A percentile compares a stretch with the other conserved stretches of the same genome.
These are phyloP conservation scores for Pseudogymnoascus sp. DNA, from an alignment of 2,329 filamentous ascomycete species.

Conservation along the genomic window DNA sequence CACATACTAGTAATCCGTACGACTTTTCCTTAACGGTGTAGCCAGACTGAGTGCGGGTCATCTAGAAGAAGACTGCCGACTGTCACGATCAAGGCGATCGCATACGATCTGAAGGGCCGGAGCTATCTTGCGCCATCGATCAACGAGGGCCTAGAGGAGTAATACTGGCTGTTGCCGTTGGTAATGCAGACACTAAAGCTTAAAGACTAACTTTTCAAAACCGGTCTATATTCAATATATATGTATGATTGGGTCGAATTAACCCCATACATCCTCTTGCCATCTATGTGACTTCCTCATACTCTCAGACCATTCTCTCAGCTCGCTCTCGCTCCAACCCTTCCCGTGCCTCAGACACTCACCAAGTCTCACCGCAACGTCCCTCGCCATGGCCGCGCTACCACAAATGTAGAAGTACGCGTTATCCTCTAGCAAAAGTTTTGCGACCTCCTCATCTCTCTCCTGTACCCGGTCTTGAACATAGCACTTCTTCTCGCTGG, in stretches of 20 bases:
- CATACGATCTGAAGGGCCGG: too few species aligned
- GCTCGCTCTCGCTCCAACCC: slow-evolving; percentile 33
- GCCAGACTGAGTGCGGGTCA: too few species aligned
- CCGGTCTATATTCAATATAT: neutral
- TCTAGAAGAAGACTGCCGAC: too few species aligned
- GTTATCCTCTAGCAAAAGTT: slow-evolving; percentile 24
- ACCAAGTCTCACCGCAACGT: slow-evolving; percentile 35
- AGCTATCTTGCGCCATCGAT: too few species aligned
- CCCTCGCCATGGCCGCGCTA: slow-evolving; percentile 36
- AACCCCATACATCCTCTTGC: slow-evolving; percentile 48
- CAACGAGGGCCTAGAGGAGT: too few species aligned
- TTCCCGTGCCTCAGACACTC: slow-evolving; percentile 30
- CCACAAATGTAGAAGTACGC: slow-evolving; percentile 39
- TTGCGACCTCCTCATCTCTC: slow-evolving; percentile 24
- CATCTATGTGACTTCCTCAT: slow-evolving; percentile 45
- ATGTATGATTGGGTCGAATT: neutral
- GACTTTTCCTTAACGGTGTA: too few species aligned
- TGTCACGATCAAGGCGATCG: too few species aligned
- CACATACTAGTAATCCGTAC: too few species aligned
- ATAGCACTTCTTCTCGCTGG: slow-evolving; percentile 21
- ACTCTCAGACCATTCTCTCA: slow-evolving; percentile 39
- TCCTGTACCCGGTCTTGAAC: slow-evolving; percentile 34
- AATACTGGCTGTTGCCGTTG: too few species aligned
- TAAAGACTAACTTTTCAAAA: too few species aligned
- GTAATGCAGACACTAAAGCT: too few species aligned